A percentile compares a stretch with the other conserved stretches of the same genome.
Conservation (phyloP, 345 rosid genomes). For the Diplotaxis tenuifolia region DNA sequence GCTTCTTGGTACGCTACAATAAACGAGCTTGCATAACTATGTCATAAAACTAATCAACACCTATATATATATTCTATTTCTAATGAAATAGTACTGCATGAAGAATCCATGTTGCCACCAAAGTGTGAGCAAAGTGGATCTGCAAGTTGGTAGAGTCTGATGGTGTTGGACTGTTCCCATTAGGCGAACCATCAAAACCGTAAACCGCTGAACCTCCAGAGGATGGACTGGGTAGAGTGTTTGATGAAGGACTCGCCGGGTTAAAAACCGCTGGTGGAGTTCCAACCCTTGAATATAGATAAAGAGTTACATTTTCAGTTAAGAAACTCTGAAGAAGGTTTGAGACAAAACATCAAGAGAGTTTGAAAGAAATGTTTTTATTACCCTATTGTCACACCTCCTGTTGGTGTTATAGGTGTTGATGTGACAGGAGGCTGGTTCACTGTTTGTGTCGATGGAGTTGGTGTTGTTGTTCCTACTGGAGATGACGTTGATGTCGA, state of each 20-base stretch:
- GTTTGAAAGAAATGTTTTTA: not conserved
- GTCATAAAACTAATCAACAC: slow-evolving; percentile 19
- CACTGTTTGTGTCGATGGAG: slow-evolving; percentile 38
- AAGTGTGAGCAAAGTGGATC: slow-evolving; percentile 16
- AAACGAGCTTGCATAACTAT: slow-evolving; percentile 19
- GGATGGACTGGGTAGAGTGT: slow-evolving; percentile 25
- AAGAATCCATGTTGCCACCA: slow-evolving; percentile 22
- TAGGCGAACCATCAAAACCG: slow-evolving; percentile 39
- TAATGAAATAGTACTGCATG: slow-evolving; percentile 22
- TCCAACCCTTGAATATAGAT: slow-evolving; percentile 32
- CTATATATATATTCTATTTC: slow-evolving; percentile 20
- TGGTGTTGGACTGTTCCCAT: slow-evolving; percentile 33
- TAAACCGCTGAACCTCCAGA: slow-evolving; percentile 28
- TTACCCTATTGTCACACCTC: slow-evolving; percentile 49
- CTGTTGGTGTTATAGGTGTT: slow-evolving; percentile 47
- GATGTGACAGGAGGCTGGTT: slow-evolving; percentile 41
- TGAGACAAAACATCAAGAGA: slow-evolving; percentile 7
- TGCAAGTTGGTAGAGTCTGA: slow-evolving; percentile 25
- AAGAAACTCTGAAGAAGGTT: not conserved
- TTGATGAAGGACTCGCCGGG: slow-evolving; percentile 37
- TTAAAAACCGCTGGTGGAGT: slow-evolving; percentile 34
- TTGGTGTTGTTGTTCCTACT: slow-evolving; percentile 41
- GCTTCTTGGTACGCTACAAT: slow-evolving; percentile 7
- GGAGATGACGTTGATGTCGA: slow-evolving; percentile 49
- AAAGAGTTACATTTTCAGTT: slow-evolving; percentile 1